Evolutionary conservation across 2,329 filamentous ascomycete genomes (phyloP).

Genomic region (Colletotrichum melonis): DNA sequence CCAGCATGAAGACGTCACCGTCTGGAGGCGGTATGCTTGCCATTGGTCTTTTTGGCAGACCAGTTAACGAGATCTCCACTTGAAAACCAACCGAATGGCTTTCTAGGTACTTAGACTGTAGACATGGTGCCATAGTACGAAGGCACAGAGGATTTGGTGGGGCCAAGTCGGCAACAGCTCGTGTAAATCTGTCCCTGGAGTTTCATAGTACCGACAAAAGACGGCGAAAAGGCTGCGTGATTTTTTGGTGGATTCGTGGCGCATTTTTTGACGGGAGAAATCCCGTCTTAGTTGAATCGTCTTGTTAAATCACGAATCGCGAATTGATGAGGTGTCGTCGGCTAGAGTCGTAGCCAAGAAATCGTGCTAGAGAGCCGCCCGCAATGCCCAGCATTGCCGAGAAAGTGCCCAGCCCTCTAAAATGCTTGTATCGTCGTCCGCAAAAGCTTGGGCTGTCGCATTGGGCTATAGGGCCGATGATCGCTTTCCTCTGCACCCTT

Average conservation of each 20-base stretch:
- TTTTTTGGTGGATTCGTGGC: not conserved
- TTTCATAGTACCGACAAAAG: not conserved
- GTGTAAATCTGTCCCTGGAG: not conserved
- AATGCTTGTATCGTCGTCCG: constrained; percentile 24
- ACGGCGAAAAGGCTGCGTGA: not conserved
- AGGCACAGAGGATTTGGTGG: not conserved
- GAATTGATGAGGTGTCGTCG: not conserved
- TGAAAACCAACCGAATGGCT: not conserved
- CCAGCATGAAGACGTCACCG: constrained; percentile 13
- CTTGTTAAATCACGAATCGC: not conserved
- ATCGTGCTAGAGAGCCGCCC: not conserved
- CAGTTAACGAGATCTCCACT: not conserved
- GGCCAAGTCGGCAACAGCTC: constrained; percentile 4
- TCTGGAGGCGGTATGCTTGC: not conserved
- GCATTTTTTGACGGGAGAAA: not conserved
- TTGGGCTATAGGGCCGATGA: not conserved
- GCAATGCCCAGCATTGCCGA: constrained; percentile 26
- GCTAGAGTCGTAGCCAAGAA: constrained; percentile 12
- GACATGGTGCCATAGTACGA: not conserved
- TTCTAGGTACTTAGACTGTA: not conserved
- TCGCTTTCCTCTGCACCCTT: not conserved
- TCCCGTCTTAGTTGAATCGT: too few relatives aligned
- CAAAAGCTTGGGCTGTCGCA: constrained; percentile 21
- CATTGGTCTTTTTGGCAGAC: constrained; percentile 11
- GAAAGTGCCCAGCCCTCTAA: constrained; percentile 19